phyloP scores from a whole-genome alignment of 169 alveolate genomes.

The Cryptosporidium ryanae region DNA sequence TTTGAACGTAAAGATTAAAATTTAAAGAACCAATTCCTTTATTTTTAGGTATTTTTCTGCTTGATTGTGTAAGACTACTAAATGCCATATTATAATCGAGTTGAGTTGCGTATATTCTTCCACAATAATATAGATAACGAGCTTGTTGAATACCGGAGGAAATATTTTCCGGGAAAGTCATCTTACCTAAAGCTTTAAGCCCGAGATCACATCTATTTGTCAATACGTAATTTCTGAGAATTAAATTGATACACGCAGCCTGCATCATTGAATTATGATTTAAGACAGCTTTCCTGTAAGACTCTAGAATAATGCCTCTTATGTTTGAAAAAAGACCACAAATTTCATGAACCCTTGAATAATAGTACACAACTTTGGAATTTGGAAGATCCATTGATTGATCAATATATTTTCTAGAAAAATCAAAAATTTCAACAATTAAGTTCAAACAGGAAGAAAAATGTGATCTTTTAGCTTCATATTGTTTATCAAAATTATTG shows the following conservation, averaged over 20 bases:
- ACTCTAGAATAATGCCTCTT: slow-evolving; percentile 80
- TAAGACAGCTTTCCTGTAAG: slow-evolving; percentile 88
- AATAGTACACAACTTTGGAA: slow-evolving; percentile 85
- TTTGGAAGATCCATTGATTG: slow-evolving; percentile 85
- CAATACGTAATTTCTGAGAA: slow-evolving; percentile 87
- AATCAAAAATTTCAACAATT: slow-evolving; percentile 7
- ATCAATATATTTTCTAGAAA: slow-evolving; percentile 58
- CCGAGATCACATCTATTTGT: slow-evolving; percentile 84
- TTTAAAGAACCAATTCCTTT: slow-evolving; percentile 91
- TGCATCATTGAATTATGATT: slow-evolving; percentile 87
- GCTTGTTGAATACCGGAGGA: slow-evolving; percentile 94
- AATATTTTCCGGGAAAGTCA: slow-evolving; percentile 88
- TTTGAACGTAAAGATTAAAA: slow-evolving; percentile 86
- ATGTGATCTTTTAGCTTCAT: slow-evolving; percentile 3
- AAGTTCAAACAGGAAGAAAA: slow-evolving; percentile 17
- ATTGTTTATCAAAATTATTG: slow-evolving; percentile 1
- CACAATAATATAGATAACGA: slow-evolving; percentile 91
- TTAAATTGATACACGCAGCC: slow-evolving; percentile 90
- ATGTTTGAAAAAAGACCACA: slow-evolving; percentile 84
- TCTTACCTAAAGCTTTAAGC: slow-evolving; percentile 80
- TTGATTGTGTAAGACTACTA: slow-evolving; percentile 85
- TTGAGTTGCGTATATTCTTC: slow-evolving; percentile 92
- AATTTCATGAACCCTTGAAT: slow-evolving; percentile 87
- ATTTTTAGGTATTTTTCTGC: slow-evolving; percentile 93
- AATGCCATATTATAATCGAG: slow-evolving; percentile 93